Percentiles rank a stretch among this genome's conserved stretches.
These are phyloP conservation scores for Cylindrodendrum hubeiense DNA, from an alignment of 2,329 filamentous ascomycete genomes.

Conservation along the genomic window DNA sequence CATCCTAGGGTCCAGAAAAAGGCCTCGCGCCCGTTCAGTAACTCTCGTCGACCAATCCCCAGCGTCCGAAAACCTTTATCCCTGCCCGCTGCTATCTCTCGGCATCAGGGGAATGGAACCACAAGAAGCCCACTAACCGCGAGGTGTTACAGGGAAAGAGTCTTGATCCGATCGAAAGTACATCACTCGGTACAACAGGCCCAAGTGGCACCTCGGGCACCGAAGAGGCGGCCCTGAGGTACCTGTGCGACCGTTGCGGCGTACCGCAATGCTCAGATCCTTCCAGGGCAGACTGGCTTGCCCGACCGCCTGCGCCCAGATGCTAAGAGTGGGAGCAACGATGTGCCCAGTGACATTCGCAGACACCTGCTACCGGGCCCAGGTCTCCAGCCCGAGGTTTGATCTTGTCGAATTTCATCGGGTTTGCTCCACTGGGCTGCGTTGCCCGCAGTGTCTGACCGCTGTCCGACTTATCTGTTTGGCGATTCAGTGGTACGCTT, in stretches of 20 bases:
- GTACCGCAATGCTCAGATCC: not conserved
- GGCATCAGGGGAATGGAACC: constrained; percentile 33
- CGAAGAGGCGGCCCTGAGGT: constrained; percentile 4
- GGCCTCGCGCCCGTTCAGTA: constrained; percentile 18
- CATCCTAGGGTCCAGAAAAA: constrained; percentile 32
- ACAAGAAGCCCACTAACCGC: constrained; percentile 18
- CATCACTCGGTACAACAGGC: constrained; percentile 13
- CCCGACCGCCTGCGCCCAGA: constrained; percentile 33
- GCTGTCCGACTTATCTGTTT: constrained; percentile 5
- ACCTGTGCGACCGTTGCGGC: constrained; percentile 11
- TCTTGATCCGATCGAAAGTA: not conserved
- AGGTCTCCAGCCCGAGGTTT: not conserved
- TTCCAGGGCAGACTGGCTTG: constrained; percentile 8
- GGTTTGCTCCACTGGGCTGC: constrained; percentile 21
- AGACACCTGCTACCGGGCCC: not conserved
- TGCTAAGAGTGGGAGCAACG: constrained; percentile 10
- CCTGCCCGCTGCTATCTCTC: constrained; percentile 33
- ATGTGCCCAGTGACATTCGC: constrained; percentile 1
- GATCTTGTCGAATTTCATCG: not conserved
- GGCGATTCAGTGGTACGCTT: constrained; percentile 2
- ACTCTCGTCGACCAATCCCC: constrained; percentile 29
- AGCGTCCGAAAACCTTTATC: constrained; percentile 21
- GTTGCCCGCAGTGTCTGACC: constrained; percentile 16
- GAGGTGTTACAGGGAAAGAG: not conserved
- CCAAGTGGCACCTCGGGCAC: constrained; percentile 10